Evolutionary conservation across 2,329 filamentous ascomycete species (phyloP), one percentile per base, ranked within the genome.

Genomic region (Coniochaeta sp.): DNA sequence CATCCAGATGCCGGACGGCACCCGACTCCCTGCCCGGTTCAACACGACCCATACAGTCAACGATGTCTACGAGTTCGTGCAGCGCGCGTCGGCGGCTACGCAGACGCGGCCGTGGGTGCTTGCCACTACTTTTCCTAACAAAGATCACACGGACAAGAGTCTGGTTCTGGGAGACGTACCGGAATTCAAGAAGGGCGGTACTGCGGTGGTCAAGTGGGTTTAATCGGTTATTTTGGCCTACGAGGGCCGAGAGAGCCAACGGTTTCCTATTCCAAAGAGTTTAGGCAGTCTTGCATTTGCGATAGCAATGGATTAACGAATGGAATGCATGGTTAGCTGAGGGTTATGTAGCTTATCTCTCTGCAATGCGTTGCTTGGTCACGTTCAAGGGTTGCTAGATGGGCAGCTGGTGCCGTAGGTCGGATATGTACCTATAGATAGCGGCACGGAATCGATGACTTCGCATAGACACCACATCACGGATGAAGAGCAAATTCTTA

Each of bases 81-180:
- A 83, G 61, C 79, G 81, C n/a, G 82, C 89, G 0, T 87, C 83
- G 28, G 71, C 85, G 0, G 80, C 80, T 7, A 81, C 83, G 57
- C 75, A 77, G 32, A 70, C 74, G 42, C 81, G 90, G n/a, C 67
- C 80, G 4, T 95, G 89, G 80, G 88, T 90, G 2, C 77, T 96
- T 50, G 89, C 88, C 64, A 95, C 90, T 0, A 93, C 90, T 0
- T 95, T 95, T 73, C 90, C 90, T 4, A 91, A 85, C 69, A 92
- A 91, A 75, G 89, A 93, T 59, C 83, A 93, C 64, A 86, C 81
- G 1, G 89, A 95, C 68, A 87, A 87, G 72, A 73, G 71, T 9
- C 67, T 83, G 57, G 78, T 81, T 1, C 70, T 89, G 30, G 82
- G 83, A 6, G 84, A 88, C 24, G 79, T 87, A 73, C 64, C 79